Evolutionary conservation across 352 stramenopile species (phyloP).

Genomic region (Phytopythium boreale): DNA sequence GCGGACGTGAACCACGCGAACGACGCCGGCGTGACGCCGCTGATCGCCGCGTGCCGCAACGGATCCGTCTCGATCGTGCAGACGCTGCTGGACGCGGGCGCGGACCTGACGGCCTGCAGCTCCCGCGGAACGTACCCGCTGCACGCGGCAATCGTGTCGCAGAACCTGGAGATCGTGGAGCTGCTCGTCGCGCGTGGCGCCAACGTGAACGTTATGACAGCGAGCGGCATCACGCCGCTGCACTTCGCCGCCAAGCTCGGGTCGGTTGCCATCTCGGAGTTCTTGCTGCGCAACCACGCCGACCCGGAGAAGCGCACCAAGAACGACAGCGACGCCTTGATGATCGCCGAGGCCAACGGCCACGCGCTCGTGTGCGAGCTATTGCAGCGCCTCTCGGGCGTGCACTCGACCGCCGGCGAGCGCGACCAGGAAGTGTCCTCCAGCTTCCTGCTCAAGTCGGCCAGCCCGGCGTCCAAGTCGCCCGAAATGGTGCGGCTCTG

Average conservation of each 20-base stretch:
- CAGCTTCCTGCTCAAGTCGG: slow-evolving; percentile 26
- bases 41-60: slow-evolving; percentile 70
- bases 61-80: slow-evolving; percentile 54
- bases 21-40: slow-evolving; percentile 57
- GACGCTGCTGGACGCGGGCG: slow-evolving; percentile 45
- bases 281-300: slow-evolving; percentile 59
- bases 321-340: slow-evolving; percentile 72
- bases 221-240: slow-evolving; percentile 70
- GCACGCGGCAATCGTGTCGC: slow-evolving; percentile 62
- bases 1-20: slow-evolving; percentile 62
- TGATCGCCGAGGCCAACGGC: slow-evolving; percentile 69
- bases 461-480: slow-evolving; percentile 32
- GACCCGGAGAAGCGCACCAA: slow-evolving; percentile 68
- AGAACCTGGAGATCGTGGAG: slow-evolving; percentile 65
- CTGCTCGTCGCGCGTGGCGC: slow-evolving; percentile 58
- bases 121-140: slow-evolving; percentile 58
- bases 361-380: slow-evolving; percentile 63
- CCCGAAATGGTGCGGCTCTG: slow-evolving; percentile 36
- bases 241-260: slow-evolving; percentile 75
- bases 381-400: slow-evolving; percentile 45
- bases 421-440: slow-evolving; percentile 18
- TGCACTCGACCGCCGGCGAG: slow-evolving; percentile 6
- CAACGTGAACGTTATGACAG: slow-evolving; percentile 66
- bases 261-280: slow-evolving; percentile 53
- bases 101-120: slow-evolving; percentile 39